Base-by-base conservation (phyloP, 2,329 filamentous ascomycete species). In the Chrysoporthe austroafricana region DNA sequence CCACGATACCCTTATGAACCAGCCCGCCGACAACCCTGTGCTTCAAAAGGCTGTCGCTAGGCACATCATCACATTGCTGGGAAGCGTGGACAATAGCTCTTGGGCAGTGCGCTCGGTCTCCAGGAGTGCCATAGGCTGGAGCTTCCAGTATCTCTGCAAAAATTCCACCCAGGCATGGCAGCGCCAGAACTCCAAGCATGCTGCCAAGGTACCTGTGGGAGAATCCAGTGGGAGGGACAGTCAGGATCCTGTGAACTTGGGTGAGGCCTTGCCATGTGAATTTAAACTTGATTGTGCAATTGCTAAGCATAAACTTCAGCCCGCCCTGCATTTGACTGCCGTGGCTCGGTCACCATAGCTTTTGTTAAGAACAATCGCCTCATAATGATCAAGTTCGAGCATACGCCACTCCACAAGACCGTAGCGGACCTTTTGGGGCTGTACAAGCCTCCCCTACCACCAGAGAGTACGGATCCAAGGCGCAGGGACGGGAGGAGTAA, bases 311-410 rank as follows among this genome's bases (percentile, higher is more conserved):
- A 32, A 44, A 44, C 21, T 14, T 42, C 70, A 86, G 84, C 77
- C 39, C 84, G 86, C 16, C 86, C 86, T 63, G 86, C 86, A 0
- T 89, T 88, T 70, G 85, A 89, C 71, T 89, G 86, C 68, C 81
- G 84, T 48, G 86, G 86, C 21, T 78, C 79, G 0, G 74, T 88
- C 21, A 79, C 76, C 2, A 79, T 89, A 56, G 74, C 79, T 0
- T 88, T 89, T 70, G 79, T 81, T 7, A 82, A 81, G 65, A 79
- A 78, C 34, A 80, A 77, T 42, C 81, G 82, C 43, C 76, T 78
- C 9, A 82, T 88, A 50, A 79, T 81, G 13, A 77, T 88, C 64
- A 84, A 84, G 67, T 88, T 88, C 71, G 81, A 84, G 43, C 86
- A 89, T 71, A 86, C 83, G 0, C 83, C 82, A 3, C 72, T 88